phyloP scores from a whole-genome alignment of 2,329 filamentous ascomycete genomes.

The Trichoderma sp. region DNA sequence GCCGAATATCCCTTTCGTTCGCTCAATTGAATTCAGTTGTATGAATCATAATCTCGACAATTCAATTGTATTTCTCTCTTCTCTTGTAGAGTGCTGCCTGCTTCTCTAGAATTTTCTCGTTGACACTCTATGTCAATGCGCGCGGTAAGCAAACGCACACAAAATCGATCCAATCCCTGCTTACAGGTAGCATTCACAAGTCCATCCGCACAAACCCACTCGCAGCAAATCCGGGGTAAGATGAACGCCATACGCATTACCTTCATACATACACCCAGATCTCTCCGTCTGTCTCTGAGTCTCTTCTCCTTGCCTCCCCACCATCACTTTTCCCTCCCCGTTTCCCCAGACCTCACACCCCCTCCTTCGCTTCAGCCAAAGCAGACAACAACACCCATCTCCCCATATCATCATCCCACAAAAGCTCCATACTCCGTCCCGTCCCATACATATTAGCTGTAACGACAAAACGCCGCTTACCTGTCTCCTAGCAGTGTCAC shows the following conservation, averaged over 20 bases:
- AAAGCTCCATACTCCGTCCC: neutral
- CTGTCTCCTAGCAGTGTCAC: neutral
- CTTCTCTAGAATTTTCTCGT: too few relatives aligned
- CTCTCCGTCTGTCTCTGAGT: neutral
- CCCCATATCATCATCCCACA: neutral
- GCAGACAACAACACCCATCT: neutral
- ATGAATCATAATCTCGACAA: too few relatives aligned
- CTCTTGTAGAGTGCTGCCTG: too few relatives aligned
- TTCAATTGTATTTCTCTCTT: too few relatives aligned
- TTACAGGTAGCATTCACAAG: neutral
- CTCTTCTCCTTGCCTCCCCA: neutral
- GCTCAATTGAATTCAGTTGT: too few relatives aligned
- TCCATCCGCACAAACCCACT: neutral
- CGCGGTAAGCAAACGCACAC: too few relatives aligned
- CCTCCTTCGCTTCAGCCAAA: neutral
- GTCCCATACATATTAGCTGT: neutral
- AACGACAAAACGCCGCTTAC: neutral
- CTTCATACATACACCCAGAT: neutral
- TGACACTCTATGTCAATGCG: too few relatives aligned
- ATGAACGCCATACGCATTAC: neutral
- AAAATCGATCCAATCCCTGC: neutral
- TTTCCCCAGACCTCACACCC: neutral
- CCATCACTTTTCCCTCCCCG: neutral
- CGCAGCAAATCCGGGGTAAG: conserved; percentile 8
- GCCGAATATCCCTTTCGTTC: too few relatives aligned